Evolutionary conservation across 352 stramenopile genomes (phyloP).

Genomic region (Peronospora farinosa): DNA sequence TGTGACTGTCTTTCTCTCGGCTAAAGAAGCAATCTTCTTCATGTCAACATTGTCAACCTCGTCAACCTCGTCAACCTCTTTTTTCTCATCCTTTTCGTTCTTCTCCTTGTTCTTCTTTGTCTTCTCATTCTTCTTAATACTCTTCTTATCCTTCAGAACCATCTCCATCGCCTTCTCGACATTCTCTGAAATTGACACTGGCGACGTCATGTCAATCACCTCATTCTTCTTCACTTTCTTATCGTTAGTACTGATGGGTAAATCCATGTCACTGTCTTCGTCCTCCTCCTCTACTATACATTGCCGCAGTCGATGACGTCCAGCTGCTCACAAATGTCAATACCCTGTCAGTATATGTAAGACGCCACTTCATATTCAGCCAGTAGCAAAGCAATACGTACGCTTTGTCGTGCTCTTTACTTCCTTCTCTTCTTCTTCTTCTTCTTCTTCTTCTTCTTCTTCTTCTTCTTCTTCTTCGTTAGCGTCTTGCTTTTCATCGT

Average conservation of each 20-base stretch:
- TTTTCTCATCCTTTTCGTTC: not conserved
- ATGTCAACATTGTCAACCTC: slow-evolving; percentile 8
- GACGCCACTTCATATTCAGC: no score
- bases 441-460: slow-evolving; percentile 25
- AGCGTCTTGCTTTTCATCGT: slow-evolving; percentile 10
- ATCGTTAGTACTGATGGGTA: slow-evolving; percentile 14
- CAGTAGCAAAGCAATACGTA: slow-evolving; percentile 14
- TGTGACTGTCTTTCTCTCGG: slow-evolving; percentile 13
- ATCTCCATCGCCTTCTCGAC: slow-evolving; percentile 8
- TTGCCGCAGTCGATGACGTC: slow-evolving; percentile 55
- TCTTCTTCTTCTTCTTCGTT: slow-evolving; percentile 27
- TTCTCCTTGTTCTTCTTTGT: no score
- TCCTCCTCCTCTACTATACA: slow-evolving; percentile 54
- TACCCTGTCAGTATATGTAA: slow-evolving; percentile 1
- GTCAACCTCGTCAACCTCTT: not conserved
- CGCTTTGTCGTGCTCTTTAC: slow-evolving; percentile 34
- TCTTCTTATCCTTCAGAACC: slow-evolving; percentile 5
- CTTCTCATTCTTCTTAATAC: not conserved
- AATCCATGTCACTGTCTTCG: slow-evolving; percentile 38
- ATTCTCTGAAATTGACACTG: slow-evolving; percentile 13
- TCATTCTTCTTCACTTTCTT: slow-evolving; percentile 27
- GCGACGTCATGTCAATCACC: slow-evolving; percentile 36
- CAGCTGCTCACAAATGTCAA: slow-evolving; percentile 23
- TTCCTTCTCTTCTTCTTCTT: slow-evolving; percentile 16
- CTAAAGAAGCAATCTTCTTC: slow-evolving; percentile 1